Evolutionary conservation across 805 yeast genomes (phyloP).

Genomic region (Monosporozyma siamensis): DNA sequence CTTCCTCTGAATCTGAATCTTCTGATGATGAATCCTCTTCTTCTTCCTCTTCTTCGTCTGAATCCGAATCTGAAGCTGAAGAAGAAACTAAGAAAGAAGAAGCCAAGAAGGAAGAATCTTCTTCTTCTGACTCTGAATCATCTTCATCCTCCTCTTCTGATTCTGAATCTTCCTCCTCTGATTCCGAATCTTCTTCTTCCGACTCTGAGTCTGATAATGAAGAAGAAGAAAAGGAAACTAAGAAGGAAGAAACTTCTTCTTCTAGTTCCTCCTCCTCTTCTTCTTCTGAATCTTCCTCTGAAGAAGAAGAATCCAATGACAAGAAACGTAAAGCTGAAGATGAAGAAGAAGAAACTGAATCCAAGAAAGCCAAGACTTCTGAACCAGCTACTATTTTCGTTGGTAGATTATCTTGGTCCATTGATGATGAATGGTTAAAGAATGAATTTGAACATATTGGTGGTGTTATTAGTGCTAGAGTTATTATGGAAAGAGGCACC

Average conservation of each 20-base stretch:
- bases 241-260: conserved; percentile 13
- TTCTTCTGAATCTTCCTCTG: conserved; percentile 7
- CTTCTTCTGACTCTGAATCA: conserved; percentile 26
- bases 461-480: conserved; percentile 83
- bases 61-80: conserved; percentile 9
- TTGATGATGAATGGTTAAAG: conserved; percentile 90
- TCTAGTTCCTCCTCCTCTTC: conserved; percentile 18
- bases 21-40: conserved; percentile 8
- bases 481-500: conserved; percentile 83
- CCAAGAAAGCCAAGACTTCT: conserved; percentile 45
- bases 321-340: conserved; percentile 31
- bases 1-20: conserved; percentile 12
- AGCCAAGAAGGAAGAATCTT: conserved; percentile 11
- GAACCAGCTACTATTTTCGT: conserved; percentile 89
- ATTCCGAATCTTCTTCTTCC: too few species aligned
- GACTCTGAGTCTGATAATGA: conserved; percentile 11
- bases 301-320: conserved; percentile 10
- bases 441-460: conserved; percentile 76
- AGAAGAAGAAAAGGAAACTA: conserved; percentile 13
- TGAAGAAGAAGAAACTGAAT: conserved; percentile 33
- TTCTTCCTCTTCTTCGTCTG: conserved; percentile 13
- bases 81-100: conserved; percentile 7
- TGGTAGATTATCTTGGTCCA: conserved; percentile 94
- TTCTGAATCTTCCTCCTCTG: conserved; percentile 10
- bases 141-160: conserved; percentile 31